Evolutionary conservation across 192 early-diverging fungal genomes (phyloP), one percentile per base, ranked within the genome.

Genomic region (Kickxella alabastrina): DNA sequence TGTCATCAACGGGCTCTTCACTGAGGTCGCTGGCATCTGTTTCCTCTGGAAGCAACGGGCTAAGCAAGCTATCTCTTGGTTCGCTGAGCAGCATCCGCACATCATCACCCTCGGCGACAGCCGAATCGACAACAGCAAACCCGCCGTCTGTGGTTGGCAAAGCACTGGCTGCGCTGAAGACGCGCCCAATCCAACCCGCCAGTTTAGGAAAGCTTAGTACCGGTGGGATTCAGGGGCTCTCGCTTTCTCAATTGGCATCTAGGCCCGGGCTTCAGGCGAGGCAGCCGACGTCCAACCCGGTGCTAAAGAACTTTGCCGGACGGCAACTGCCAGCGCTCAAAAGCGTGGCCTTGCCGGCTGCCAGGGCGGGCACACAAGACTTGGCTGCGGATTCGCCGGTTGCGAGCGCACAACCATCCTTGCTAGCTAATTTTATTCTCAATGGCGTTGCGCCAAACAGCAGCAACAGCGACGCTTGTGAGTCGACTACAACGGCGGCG

Each of bases 391-490:
- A n/a, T n/a, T n/a, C n/a, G n/a, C n/a, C n/a, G 9, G 46, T 48
- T 17, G 19, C 25, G 17, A 36, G 31, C 31, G 46, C 46, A 22
- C 42, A 47, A 51, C 74, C 67, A 6, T 77, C 74, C 13, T 29
- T 57, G 19, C 62, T 77, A 31, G 74, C 67, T 9, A 41, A 42
- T 10, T 77, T 77, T 56, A 66, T 77, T 12, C 58, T 77, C 4
- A 39, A 50, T 19, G 59, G 40, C 10, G 14, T 48, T 23, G 34
- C 25, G 14, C 23, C 19, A 4, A 37, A 13, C n/a, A 37, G 34
- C 15, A 8, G 39, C n/a, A 18, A 12, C 12, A 43, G 18, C n/a
- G n/a, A n/a, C n/a, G n/a, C n/a, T n/a, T n/a, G n/a, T n/a, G n/a
- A n/a, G n/a, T n/a, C n/a, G n/a, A n/a, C n/a, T 12, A 27, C 57